A percentile compares a stretch with the other conserved stretches of the same genome.
Evolutionary conservation across 495 filamentous ascomycete genomes (phyloP).

Genomic region (Thermochaetoides thermophila): DNA sequence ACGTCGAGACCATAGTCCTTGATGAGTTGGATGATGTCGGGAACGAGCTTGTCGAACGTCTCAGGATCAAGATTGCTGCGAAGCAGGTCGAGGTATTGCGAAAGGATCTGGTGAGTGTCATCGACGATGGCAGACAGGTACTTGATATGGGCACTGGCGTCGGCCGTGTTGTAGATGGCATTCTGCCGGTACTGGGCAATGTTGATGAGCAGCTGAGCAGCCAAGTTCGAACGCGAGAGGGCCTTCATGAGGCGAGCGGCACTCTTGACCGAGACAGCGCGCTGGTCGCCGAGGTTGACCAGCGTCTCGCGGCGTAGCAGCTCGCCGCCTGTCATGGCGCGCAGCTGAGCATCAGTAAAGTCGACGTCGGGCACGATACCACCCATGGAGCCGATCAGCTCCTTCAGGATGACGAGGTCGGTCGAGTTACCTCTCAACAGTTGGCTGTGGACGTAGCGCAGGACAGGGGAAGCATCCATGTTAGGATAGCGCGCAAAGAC

Average conservation of each 20-base stretch:
- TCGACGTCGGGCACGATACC: conserved; percentile 74
- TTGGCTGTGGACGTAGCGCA: conserved; percentile 80
- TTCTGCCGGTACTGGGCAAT: conserved; percentile 80
- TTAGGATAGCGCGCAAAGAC: conserved; percentile 67
- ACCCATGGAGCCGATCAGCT: conserved; percentile 80
- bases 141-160: conserved; percentile 60
- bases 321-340: conserved; percentile 75
- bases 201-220: conserved; percentile 65
- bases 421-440: conserved; percentile 65
- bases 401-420: conserved; percentile 76
- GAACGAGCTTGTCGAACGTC: conserved; percentile 72
- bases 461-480: conserved; percentile 71
- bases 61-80: conserved; percentile 59
- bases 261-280: conserved; percentile 45
- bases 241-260: conserved; percentile 66
- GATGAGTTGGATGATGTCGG: conserved; percentile 56
- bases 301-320: conserved; percentile 65
- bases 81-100: conserved; percentile 80
- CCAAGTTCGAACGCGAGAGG: conserved; percentile 54
- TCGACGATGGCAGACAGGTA: conserved; percentile 74
- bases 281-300: conserved; percentile 59
- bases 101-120: conserved; percentile 69
- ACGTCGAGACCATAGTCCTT: conserved; percentile 68
- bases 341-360: conserved; percentile 73
- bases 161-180: conserved; percentile 55